These are phyloP conservation scores for Myxozyma sirexii DNA, from an alignment of 805 yeast genomes.

Conservation along the genomic window DNA sequence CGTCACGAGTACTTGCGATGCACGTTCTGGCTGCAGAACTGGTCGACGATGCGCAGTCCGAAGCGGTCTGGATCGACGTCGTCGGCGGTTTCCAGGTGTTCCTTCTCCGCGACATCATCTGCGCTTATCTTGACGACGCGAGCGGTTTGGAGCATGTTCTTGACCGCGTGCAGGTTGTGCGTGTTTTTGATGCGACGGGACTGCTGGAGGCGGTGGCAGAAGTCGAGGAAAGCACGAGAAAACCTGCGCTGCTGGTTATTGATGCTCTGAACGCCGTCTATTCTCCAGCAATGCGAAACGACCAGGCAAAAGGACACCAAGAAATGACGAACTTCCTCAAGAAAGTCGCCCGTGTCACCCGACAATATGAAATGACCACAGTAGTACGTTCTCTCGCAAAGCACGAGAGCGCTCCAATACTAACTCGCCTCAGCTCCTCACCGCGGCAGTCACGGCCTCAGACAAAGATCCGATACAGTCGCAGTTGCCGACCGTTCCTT, in stretches of 20 bases:
- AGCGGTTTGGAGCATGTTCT: background rate
- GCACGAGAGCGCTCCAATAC: background rate
- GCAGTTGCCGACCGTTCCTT: slow-evolving; percentile 13
- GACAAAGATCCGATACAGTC: slow-evolving; percentile 17
- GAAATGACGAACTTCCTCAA: slow-evolving; percentile 3
- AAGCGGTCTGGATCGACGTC: slow-evolving; percentile 26
- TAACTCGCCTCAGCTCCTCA: slow-evolving; percentile 2
- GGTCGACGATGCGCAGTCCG: background rate
- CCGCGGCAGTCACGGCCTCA: slow-evolving; percentile 8
- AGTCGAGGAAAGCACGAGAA: background rate
- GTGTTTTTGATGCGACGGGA: slow-evolving; percentile 26
- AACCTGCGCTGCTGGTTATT: slow-evolving; percentile 2
- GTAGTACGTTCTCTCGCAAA: slow-evolving; percentile 5
- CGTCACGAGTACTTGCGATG: slow-evolving; percentile 16
- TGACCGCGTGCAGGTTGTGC: slow-evolving; percentile 14
- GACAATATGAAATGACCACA: background rate
- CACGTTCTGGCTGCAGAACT: slow-evolving; percentile 21
- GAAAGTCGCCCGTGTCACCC: background rate
- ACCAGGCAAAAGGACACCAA: slow-evolving; percentile 17
- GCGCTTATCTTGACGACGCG: background rate
- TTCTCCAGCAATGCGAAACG: slow-evolving; percentile 19
- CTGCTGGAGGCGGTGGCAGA: slow-evolving; percentile 11
- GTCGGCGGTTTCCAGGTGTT: slow-evolving; percentile 24
- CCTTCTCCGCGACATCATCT: slow-evolving; percentile 14
- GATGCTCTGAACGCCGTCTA: slow-evolving; percentile 14